Evolutionary conservation across 2,329 filamentous ascomycete species (phyloP).

Genomic region (Epichloe coenophiala): DNA sequence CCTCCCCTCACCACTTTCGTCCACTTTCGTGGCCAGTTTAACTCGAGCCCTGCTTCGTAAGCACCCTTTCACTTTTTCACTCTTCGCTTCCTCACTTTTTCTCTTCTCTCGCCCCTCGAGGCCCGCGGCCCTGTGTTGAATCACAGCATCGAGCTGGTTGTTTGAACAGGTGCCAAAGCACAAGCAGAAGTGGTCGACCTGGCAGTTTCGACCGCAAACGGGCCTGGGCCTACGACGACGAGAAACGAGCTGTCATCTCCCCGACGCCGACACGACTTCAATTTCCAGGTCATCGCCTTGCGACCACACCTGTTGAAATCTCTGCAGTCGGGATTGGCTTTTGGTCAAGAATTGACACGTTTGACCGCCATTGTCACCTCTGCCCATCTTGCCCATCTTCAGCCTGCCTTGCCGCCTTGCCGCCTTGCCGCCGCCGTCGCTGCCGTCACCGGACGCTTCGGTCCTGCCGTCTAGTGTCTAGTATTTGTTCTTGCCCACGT

Average conservation of each 20-base stretch:
- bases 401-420: not conserved
- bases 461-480: not conserved
- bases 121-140: conserved; percentile 3
- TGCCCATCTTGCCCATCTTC: not conserved
- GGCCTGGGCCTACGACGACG: not conserved
- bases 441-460: not conserved
- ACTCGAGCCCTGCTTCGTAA: not conserved
- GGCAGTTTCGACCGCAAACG: not conserved
- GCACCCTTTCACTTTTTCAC: not conserved
- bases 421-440: too few relatives aligned
- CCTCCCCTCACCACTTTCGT: conserved; percentile 5
- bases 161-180: not conserved
- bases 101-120: not conserved
- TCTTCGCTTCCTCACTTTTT: too few relatives aligned
- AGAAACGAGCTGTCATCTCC: not conserved
- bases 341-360: not conserved
- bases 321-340: not conserved
- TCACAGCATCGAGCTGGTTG: conserved; percentile 2
- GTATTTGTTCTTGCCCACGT: conserved; percentile 3
- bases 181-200: not conserved
- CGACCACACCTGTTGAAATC: not conserved
- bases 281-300: not conserved
- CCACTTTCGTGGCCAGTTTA: not conserved
- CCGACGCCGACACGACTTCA: not conserved
- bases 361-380: not conserved